A percentile compares a stretch with the other conserved stretches of the same genome.
phyloP scores from a whole-genome alignment of 2,329 filamentous ascomycete species.

The Meredithiella fracta region DNA sequence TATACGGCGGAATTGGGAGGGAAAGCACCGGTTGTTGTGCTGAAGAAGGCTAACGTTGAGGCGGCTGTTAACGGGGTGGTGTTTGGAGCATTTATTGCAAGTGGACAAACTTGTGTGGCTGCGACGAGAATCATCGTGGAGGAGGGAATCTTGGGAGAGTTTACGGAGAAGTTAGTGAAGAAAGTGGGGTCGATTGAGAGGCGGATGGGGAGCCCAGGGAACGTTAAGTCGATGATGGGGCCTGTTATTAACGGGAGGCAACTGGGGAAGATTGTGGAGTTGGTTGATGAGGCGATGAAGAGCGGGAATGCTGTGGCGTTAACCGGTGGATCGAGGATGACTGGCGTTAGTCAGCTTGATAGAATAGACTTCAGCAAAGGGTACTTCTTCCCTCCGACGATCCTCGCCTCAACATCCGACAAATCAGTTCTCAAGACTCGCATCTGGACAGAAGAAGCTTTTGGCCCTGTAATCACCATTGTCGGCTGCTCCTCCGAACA shows the following conservation, averaged over 20 bases:
- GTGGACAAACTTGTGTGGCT: constrained; percentile 44
- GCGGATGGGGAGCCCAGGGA: constrained; percentile 23
- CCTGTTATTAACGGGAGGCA: constrained; percentile 26
- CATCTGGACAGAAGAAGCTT: constrained; percentile 46
- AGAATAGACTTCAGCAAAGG: constrained; percentile 41
- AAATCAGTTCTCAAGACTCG: constrained; percentile 19
- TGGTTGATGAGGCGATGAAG: constrained; percentile 28
- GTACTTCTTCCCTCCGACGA: constrained; percentile 19
- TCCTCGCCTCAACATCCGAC: constrained; percentile 33
- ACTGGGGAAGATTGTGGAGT: constrained; percentile 44
- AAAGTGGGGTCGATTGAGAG: constrained; percentile 26
- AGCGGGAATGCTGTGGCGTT: constrained; percentile 20
- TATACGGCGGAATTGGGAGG: constrained; percentile 50
- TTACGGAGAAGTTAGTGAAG: constrained; percentile 42
- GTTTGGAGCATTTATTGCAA: constrained; percentile 32
- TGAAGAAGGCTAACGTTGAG: constrained; percentile 47
- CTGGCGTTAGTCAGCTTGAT: constrained; percentile 26
- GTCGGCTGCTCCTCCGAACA: constrained; percentile 25
- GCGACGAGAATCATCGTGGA: constrained; percentile 44
- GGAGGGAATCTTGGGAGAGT: constrained; percentile 31
- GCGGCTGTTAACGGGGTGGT: constrained; percentile 39
- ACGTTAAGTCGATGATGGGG: constrained; percentile 23
- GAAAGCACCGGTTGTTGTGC: constrained; percentile 49
- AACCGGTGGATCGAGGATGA: constrained; percentile 19
- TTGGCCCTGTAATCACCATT: constrained; percentile 47